These are phyloP conservation scores for Cryptosporidium ryanae DNA, from an alignment of 169 alveolate genomes.

Conservation along the genomic window DNA sequence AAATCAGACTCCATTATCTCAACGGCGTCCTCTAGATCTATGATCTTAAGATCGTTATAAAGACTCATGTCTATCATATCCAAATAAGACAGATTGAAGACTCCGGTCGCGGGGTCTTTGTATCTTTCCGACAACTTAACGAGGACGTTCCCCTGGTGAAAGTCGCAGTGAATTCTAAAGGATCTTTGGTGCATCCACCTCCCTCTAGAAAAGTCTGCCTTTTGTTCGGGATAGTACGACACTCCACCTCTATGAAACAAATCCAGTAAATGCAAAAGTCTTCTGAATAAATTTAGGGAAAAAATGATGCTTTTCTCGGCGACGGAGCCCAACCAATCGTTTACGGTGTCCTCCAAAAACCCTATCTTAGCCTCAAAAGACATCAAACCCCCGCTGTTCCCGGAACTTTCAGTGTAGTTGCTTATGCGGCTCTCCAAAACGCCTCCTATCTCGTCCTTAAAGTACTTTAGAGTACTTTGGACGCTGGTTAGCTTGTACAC, in stretches of 20 bases:
- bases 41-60: slow-evolving; percentile 27
- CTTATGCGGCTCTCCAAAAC: background rate
- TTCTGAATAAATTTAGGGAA: slow-evolving; percentile 46
- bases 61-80: slow-evolving; percentile 46
- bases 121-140: slow-evolving; percentile 32
- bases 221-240: slow-evolving; percentile 46
- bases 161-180: slow-evolving; percentile 52
- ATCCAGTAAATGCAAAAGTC: slow-evolving; percentile 42
- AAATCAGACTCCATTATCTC: slow-evolving; percentile 48
- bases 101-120: background rate
- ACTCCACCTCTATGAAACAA: slow-evolving; percentile 66
- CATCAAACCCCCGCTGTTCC: background rate
- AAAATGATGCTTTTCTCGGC: slow-evolving; percentile 26
- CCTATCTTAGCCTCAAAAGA: background rate
- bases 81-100: slow-evolving; percentile 15
- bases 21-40: slow-evolving; percentile 62
- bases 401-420: slow-evolving; percentile 2
- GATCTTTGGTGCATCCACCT: slow-evolving; percentile 39
- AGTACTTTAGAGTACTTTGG: background rate
- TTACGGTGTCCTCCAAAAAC: slow-evolving; percentile 16
- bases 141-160: slow-evolving; percentile 46
- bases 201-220: slow-evolving; percentile 34
- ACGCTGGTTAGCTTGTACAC: slow-evolving; percentile 12
- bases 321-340: slow-evolving; percentile 8
- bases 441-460: slow-evolving; percentile 8